Evolutionary conservation across 73 alveolate species (phyloP), one percentile per base, ranked within the genome.

Genomic region (Diophrys appendiculata): DNA sequence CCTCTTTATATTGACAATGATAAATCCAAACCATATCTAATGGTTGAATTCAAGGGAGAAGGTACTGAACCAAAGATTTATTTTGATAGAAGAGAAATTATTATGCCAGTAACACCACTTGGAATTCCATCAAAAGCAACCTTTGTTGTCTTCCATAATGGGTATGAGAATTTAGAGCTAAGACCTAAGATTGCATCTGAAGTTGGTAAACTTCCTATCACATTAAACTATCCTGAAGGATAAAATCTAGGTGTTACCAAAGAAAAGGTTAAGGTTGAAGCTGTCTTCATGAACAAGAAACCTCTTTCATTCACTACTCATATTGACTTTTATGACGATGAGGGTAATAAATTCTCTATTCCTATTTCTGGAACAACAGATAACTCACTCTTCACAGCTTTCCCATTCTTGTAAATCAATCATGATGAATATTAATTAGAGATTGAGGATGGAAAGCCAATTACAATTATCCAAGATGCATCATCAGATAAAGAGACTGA

Each of bases 341-440:
- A 93, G 77, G 99, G 98, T 24, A 95, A 97, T 69, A 95, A 90
- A 65, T 97, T 93, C 81, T 91, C 97, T 14, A 95, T 97, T 18
- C 95, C 97, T 2, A 96, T 95, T 34, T 88, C 98, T 33, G 99
- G 99, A 0, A 95, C 99, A 13, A 92, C 98, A 18, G 99, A 97
- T 82, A 97, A 97, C 84, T 95, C 98, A 65, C 35, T 97, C 71
- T 82, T 95, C 72, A 92, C 99, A 0, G 90, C 88, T 67, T 97
- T 87, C 82, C 80, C 98, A 2, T 97, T 89, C 88, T 82, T 95
- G 88, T 94, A 97, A 81, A 85, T 99, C 35, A 89, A 94, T 35
- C 87, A 82, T 26, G 96, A 89, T 55, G 97, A 92, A 68, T 84
- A 89, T 68, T 91, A 88, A 69, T 86, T 91, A 55, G 95, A 95